Percentiles rank a stretch among this genome's conserved stretches.
Evolutionary conservation across 352 stramenopile genomes (phyloP).

Genomic region (Phytophthora melonis): DNA sequence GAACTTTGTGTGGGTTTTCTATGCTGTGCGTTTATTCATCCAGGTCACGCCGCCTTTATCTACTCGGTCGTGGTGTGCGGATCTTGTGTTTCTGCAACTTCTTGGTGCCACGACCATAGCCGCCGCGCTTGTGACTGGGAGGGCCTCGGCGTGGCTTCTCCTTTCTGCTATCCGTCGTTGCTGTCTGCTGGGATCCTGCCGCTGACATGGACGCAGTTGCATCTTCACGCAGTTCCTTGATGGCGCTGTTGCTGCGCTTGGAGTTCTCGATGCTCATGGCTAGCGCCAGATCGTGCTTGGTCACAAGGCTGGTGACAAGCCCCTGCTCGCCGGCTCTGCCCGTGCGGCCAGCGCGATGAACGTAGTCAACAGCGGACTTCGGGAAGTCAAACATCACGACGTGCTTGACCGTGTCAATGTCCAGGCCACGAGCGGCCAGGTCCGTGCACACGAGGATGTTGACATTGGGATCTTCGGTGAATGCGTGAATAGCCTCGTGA

Average conservation of each 20-base stretch:
- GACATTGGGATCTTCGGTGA: conserved; percentile 48
- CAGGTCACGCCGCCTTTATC: conserved; percentile 9
- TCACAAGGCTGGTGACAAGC: conserved; percentile 81
- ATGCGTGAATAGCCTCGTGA: conserved; percentile 66
- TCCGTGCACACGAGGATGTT: conserved; percentile 94
- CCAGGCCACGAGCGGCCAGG: conserved; percentile 92
- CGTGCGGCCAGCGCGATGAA: conserved; percentile 90
- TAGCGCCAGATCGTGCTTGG: conserved; percentile 72
- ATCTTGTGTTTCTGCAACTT: conserved; percentile 71
- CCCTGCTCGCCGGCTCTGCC: conserved; percentile 67
- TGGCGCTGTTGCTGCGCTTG: conserved; percentile 63
- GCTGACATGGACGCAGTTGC: neutral
- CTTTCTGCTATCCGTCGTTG: conserved; percentile 14
- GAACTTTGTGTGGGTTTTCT: conserved; percentile 12
- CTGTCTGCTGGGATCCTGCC: conserved; percentile 11
- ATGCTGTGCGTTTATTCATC: conserved; percentile 6
- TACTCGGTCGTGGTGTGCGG: conserved; percentile 36
- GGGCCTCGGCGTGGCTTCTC: conserved; percentile 20
- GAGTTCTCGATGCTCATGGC: conserved; percentile 74
- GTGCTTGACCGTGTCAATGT: conserved; percentile 90
- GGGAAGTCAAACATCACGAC: conserved; percentile 96
- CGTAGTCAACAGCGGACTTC: conserved; percentile 92
- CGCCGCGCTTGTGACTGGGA: conserved; percentile 25
- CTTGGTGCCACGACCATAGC: conserved; percentile 56
- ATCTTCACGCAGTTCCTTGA: conserved; percentile 61